Base-by-base conservation (phyloP, 2,329 filamentous ascomycete genomes). In the Didymella exigua region DNA sequence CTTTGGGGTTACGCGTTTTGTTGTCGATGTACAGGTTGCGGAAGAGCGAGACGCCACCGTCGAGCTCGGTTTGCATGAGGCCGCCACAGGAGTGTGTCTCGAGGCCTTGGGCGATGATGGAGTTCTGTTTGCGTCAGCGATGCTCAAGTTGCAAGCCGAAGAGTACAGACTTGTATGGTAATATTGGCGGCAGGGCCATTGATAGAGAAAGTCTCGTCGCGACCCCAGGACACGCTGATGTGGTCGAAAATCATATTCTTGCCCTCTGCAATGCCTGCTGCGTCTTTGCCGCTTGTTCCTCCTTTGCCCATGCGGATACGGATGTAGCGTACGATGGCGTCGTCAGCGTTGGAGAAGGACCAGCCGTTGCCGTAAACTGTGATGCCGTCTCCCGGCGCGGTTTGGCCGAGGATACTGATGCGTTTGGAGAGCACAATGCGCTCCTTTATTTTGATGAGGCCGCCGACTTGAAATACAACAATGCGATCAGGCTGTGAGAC, bases 161-260 rank as follows among this genome's bases (percentile, higher is more conserved):
- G 33, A 13, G 5, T 11, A 3, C 4, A 24, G 14, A 38, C 36
- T 19, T 82, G 78, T 14, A 84, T 77, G 0, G 81, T 83, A 40
- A 83, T 76, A 49, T 82, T 82, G 14, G 72, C 71, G 1, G 76
- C 76, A 1, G 73, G 74, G 0, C 80, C 81, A 19, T 72, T 81
- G 62, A 84, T 83, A 11, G 76, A 79, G 59, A 82, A 83, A 1
- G 79, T 84, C 68, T 84, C 82, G 54, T 83, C 81, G 10, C 80
- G 79, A n/a, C 82, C 82, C 79, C 81, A 85, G 0, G 79, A 77
- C 14, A 81, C 78, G 18, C 77, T 80, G 27, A 83, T 71, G 57
- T 85, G 83, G 63, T 84, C 82, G 59, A 85, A 82, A 40, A 85
- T 84, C 74, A 85, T 82, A 58, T 78, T 81, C 27, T 71, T 69